These are phyloP conservation scores for Metschnikowia noctiluminum DNA, from an alignment of 805 yeast genomes.

Conservation along the genomic window DNA sequence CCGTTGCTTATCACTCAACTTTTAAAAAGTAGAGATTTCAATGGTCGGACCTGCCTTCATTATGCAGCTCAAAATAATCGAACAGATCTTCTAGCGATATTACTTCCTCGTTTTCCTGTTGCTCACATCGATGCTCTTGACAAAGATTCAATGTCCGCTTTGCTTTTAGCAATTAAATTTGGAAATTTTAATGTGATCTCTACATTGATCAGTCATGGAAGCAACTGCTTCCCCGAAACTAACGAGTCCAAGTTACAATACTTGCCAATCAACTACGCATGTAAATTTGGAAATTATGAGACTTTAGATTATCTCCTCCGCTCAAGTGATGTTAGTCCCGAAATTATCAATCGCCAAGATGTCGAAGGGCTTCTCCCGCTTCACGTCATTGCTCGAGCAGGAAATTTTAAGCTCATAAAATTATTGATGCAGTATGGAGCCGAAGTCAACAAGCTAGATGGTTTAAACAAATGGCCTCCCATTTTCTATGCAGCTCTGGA, in stretches of 20 bases:
- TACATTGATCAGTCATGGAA: constrained; percentile 31
- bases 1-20: constrained; percentile 19
- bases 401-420: constrained; percentile 66
- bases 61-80: constrained; percentile 67
- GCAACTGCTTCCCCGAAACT: constrained; percentile 41
- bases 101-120: constrained; percentile 38
- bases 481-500: constrained; percentile 85
- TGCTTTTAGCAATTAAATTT: constrained; percentile 72
- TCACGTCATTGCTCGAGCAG: constrained; percentile 85
- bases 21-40: constrained; percentile 49
- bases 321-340: constrained; percentile 24
- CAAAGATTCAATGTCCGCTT: constrained; percentile 77
- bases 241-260: constrained; percentile 58
- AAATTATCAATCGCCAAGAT: constrained; percentile 51
- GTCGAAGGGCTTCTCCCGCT: constrained; percentile 88
- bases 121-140: constrained; percentile 51
- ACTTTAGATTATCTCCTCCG: constrained; percentile 63
- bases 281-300: constrained; percentile 74
- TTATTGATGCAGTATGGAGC: constrained; percentile 67
- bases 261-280: constrained; percentile 80
- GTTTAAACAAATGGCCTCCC: constrained; percentile 91
- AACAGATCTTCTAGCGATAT: constrained; percentile 39
- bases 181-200: constrained; percentile 48
- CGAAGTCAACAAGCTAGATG: constrained; percentile 74
- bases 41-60: constrained; percentile 82